These are phyloP conservation scores for Mycena indigotica DNA, from an alignment of 768 basidiomycete genomes.

Conservation along the genomic window DNA sequence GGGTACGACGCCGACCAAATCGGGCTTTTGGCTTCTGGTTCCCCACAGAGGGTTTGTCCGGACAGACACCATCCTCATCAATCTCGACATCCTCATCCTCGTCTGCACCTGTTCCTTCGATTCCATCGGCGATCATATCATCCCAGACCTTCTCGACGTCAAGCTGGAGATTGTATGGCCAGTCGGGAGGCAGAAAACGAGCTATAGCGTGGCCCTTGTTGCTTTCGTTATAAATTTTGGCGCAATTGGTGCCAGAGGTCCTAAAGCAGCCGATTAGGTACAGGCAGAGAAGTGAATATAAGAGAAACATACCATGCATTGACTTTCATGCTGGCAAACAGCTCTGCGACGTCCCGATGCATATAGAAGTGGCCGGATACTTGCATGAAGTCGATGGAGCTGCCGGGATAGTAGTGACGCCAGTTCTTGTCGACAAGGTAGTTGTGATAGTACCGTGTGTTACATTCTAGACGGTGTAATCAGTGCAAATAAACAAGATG, in stretches of 20 bases:
- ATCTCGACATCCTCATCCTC: too few relatives aligned
- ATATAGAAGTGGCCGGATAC: constrained; percentile 34
- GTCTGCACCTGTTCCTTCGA: constrained; percentile 24
- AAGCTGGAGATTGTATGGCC: constrained; percentile 23
- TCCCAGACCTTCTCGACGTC: constrained; percentile 28
- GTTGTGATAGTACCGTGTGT: constrained; percentile 31
- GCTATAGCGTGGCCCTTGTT: too few relatives aligned
- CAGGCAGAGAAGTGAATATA: too few relatives aligned
- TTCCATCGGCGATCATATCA: constrained; percentile 20
- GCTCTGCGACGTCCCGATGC: constrained; percentile 20
- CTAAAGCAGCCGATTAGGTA: constrained; percentile 27
- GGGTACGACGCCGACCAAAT: constrained; percentile 24
- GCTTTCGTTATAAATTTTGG: constrained; percentile 23
- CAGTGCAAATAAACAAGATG: too few relatives aligned
- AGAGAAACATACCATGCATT: too few relatives aligned
- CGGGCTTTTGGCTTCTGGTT: constrained; percentile 10
- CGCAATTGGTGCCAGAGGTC: constrained; percentile 26
- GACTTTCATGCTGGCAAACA: too few relatives aligned
- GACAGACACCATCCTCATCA: too few relatives aligned
- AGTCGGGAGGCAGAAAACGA: too few relatives aligned
- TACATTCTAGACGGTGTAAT: too few relatives aligned
- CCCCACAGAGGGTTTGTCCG: too few relatives aligned
- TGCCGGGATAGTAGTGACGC: constrained; percentile 27
- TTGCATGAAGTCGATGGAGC: constrained; percentile 27
- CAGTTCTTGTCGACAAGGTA: constrained; percentile 22